Percentiles rank a stretch among this genome's conserved stretches.
These are phyloP conservation scores for Bombardia bombarda DNA, from an alignment of 495 filamentous ascomycete species.

Conservation along the genomic window DNA sequence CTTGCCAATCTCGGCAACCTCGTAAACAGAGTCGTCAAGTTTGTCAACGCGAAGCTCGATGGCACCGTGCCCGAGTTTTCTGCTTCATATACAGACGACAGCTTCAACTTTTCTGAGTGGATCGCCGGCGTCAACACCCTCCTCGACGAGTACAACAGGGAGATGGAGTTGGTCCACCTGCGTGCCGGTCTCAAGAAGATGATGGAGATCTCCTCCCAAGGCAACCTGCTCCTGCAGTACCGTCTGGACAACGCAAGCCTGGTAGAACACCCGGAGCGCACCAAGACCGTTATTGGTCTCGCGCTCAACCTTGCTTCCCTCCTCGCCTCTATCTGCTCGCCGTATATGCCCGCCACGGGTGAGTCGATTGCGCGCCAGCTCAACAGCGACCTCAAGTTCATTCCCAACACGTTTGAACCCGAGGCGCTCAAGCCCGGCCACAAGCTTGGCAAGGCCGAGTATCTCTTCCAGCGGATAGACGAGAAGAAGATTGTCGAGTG, in stretches of 20 bases:
- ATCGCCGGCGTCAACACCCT: conserved; percentile 47
- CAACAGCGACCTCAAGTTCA: conserved; percentile 49
- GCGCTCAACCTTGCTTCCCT: conserved; percentile 74
- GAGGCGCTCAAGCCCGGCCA: conserved; percentile 56
- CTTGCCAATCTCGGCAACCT: conserved; percentile 85
- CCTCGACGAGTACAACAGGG: conserved; percentile 56
- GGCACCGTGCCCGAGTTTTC: conserved; percentile 61
- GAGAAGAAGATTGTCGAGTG: conserved; percentile 76
- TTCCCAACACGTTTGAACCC: conserved; percentile 52
- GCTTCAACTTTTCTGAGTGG: conserved; percentile 21
- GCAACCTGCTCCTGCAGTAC: conserved; percentile 70
- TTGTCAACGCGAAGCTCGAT: conserved; percentile 59
- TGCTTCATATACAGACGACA: conserved; percentile 24
- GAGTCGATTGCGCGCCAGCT: conserved; percentile 64
- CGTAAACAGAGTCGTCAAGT: conserved; percentile 83
- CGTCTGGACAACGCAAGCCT: conserved; percentile 71
- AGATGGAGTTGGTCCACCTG: conserved; percentile 66
- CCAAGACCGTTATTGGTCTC: conserved; percentile 64
- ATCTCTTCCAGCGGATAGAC: conserved; percentile 81
- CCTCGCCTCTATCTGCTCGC: conserved; percentile 60
- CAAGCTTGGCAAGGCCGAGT: conserved; percentile 67
- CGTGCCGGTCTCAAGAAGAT: conserved; percentile 59
- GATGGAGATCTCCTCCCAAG: conserved; percentile 62
- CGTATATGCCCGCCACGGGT: conserved; percentile 73
- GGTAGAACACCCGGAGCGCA: conserved; percentile 46